Evolutionary conservation across 495 filamentous ascomycete genomes (phyloP).

Genomic region (Aspergillus nanangensis): DNA sequence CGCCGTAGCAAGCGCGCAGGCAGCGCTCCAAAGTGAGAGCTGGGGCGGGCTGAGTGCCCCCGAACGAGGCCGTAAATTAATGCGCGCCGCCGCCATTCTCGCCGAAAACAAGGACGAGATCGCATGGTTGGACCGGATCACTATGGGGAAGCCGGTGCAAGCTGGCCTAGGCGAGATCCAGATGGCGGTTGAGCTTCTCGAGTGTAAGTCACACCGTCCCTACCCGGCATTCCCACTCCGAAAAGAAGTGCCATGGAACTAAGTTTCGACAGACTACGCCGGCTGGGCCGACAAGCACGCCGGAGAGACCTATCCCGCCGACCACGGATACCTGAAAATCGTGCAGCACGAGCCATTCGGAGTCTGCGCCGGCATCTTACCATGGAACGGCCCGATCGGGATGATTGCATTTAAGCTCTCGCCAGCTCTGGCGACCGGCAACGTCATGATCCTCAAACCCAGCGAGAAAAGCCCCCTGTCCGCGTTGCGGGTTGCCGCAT

Average conservation of each 20-base stretch:
- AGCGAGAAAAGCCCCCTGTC: neutral
- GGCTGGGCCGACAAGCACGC: no score
- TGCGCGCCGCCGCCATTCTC: neutral
- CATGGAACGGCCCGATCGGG: neutral
- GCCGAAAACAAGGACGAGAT: neutral
- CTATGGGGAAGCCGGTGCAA: constrained; percentile 1
- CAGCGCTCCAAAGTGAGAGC: neutral
- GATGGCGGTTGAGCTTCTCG: neutral
- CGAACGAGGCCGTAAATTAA: neutral
- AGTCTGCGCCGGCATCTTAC: neutral
- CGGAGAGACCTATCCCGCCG: no score
- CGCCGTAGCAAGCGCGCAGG: neutral
- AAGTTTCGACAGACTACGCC: no score
- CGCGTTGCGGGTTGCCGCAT: neutral
- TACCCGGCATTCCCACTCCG: no score
- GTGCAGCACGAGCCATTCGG: neutral
- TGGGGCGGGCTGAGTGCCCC: neutral
- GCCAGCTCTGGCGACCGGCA: neutral
- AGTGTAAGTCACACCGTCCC: no score
- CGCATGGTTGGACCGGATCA: neutral
- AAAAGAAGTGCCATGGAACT: no score
- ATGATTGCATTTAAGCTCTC: neutral
- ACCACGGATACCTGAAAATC: no score
- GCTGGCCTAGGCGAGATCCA: neutral
- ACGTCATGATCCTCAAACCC: neutral